phyloP scores from a whole-genome alignment of 2,329 filamentous ascomycete genomes.

The Colletotrichum truncatum region DNA sequence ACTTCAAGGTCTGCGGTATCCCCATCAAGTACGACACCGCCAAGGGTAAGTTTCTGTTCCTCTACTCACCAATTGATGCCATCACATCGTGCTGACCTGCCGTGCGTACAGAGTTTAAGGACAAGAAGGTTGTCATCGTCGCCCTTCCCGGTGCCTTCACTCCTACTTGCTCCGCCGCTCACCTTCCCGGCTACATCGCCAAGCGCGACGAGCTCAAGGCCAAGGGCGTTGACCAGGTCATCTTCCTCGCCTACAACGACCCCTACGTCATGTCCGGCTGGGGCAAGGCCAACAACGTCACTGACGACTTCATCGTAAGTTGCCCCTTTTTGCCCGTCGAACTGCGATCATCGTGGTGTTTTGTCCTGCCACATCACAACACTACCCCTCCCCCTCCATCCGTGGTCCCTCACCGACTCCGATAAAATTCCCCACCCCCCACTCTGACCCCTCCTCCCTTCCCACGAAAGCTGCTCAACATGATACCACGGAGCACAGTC shows the following conservation, averaged over 20 bases:
- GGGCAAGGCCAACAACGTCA: slow-evolving; percentile 87
- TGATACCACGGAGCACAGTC: background rate
- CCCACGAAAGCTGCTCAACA: background rate
- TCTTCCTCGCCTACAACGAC: slow-evolving; percentile 87
- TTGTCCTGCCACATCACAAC: background rate
- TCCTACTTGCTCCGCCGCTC: slow-evolving; percentile 82
- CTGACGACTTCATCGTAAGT: slow-evolving; percentile 70
- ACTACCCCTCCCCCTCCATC: slow-evolving; percentile 16
- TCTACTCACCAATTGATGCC: background rate
- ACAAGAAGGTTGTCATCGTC: slow-evolving; percentile 66
- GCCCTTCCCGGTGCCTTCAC: slow-evolving; percentile 80
- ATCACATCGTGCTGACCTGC: background rate
- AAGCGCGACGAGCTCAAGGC: slow-evolving; percentile 75
- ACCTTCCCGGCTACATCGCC: slow-evolving; percentile 83
- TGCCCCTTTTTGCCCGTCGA: background rate
- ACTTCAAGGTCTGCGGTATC: slow-evolving; percentile 80
- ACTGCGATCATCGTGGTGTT: too few species aligned
- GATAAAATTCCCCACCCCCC: slow-evolving; percentile 11
- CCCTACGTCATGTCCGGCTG: slow-evolving; percentile 88
- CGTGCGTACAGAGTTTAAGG: slow-evolving; percentile 56
- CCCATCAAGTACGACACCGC: slow-evolving; percentile 82
- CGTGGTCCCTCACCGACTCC: slow-evolving; percentile 26
- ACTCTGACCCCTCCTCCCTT: slow-evolving; percentile 17
- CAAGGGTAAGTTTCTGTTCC: slow-evolving; percentile 61
- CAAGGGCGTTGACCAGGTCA: slow-evolving; percentile 85